Percentiles rank a stretch among this genome's conserved stretches.
phyloP scores from a whole-genome alignment of 2,329 filamentous ascomycete genomes.

The Penicillium psychrosexuale region DNA sequence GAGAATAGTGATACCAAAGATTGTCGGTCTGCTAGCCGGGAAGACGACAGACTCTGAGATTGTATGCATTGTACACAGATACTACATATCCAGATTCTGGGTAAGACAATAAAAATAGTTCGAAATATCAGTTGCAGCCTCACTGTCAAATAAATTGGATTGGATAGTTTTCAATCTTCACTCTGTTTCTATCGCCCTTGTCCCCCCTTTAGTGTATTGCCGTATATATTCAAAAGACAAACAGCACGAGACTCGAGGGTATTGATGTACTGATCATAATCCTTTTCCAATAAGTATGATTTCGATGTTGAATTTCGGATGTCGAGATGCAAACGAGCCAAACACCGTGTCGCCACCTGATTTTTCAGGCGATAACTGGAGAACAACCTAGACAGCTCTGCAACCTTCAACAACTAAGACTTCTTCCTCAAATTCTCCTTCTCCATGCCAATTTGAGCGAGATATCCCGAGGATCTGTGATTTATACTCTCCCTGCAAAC shows the following conservation, averaged over 20 bases:
- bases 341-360: constrained; percentile 6
- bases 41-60: constrained; percentile 15
- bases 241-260: not conserved
- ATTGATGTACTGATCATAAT: not conserved
- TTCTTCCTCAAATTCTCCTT: not conserved
- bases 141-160: not conserved
- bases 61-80: constrained; percentile 10
- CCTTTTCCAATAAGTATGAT: not conserved
- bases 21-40: constrained; percentile 9
- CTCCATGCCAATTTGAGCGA: not conserved
- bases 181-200: not conserved
- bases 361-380: constrained; percentile 11
- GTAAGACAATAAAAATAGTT: not conserved
- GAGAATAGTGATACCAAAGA: too few relatives aligned
- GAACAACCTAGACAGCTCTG: constrained; percentile 5
- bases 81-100: constrained; percentile 15
- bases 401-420: not conserved
- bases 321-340: constrained; percentile 7
- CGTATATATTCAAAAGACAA: not conserved
- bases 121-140: not conserved
- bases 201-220: not conserved
- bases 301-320: not conserved
- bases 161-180: not conserved
- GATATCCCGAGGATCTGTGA: not conserved
- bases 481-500: too few relatives aligned